A percentile compares a stretch with the other conserved stretches of the same genome.
Evolutionary conservation across 1,284 basidiomycete species (phyloP).

Genomic region (Melampsora occidentalis): DNA sequence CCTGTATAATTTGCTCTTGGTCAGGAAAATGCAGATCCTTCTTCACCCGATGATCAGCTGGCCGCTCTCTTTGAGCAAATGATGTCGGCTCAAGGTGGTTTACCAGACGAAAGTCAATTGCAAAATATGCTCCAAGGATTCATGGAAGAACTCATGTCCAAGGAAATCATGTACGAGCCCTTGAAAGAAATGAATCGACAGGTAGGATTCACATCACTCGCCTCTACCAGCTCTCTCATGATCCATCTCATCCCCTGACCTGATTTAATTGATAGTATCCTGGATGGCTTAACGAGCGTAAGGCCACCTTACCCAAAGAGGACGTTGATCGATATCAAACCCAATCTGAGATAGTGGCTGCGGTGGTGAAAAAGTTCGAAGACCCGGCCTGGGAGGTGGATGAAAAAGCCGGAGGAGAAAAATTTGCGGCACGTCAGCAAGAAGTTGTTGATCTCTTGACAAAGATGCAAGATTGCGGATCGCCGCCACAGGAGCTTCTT

Average conservation of each 20-base stretch:
- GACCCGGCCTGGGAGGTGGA: slow-evolving; percentile 56
- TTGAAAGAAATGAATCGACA: slow-evolving; percentile 81
- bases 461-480: slow-evolving; percentile 79
- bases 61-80: slow-evolving; percentile 42
- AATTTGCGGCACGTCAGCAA: slow-evolving; percentile 64
- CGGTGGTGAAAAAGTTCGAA: slow-evolving; percentile 74
- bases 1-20: not conserved
- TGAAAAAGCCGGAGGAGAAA: slow-evolving; percentile 53
- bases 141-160: slow-evolving; percentile 91
- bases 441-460: slow-evolving; percentile 59
- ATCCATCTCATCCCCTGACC: not conserved
- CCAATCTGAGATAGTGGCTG: slow-evolving; percentile 66
- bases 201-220: slow-evolving; percentile 56
- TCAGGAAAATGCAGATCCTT: not conserved
- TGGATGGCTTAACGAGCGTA: slow-evolving; percentile 65
- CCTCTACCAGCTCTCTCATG: not conserved
- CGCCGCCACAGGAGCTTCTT: slow-evolving; percentile 85
- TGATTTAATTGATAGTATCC: slow-evolving; percentile 66
- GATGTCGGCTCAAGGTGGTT: slow-evolving; percentile 50
- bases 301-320: slow-evolving; percentile 59
- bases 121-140: slow-evolving; percentile 78
- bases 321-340: slow-evolving; percentile 69
- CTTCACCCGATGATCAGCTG: slow-evolving; percentile 28
- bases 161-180: slow-evolving; percentile 88
- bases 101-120: slow-evolving; percentile 65